phyloP scores from a whole-genome alignment of 352 stramenopile species.

The Globisporangium mamillatum region DNA sequence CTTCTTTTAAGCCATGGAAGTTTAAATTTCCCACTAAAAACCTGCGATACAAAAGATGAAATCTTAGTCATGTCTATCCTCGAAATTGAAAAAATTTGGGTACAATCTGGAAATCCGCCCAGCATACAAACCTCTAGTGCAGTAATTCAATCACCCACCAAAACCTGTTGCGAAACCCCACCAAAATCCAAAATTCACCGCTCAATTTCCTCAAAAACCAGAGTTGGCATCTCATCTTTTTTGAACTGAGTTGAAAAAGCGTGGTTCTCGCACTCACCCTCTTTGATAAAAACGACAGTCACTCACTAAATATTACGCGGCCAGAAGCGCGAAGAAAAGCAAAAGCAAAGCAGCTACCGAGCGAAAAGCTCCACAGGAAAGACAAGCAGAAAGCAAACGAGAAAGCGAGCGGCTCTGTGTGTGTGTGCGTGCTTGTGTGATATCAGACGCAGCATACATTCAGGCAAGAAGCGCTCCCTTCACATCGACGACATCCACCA shows the following conservation, averaged over 20 bases:
- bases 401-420: neutral
- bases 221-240: neutral
- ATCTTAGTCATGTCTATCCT: neutral
- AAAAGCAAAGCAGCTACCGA: neutral
- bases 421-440: neutral
- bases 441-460: neutral
- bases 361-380: neutral
- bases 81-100: neutral
- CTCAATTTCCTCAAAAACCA: neutral
- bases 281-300: constrained; percentile 17
- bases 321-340: constrained; percentile 15
- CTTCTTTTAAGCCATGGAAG: neutral
- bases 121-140: neutral
- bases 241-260: constrained; percentile 6
- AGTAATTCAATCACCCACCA: neutral
- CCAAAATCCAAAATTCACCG: neutral
- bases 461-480: neutral
- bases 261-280: neutral
- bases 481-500: constrained; percentile 17
- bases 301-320: constrained; percentile 6
- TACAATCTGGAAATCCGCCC: neutral
- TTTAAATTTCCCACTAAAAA: neutral
- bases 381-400: constrained; percentile 3
- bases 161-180: neutral
- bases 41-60: neutral